Base-by-base conservation (phyloP, 176 grass and related monocot genomes). In the Thalia dealbata region DNA sequence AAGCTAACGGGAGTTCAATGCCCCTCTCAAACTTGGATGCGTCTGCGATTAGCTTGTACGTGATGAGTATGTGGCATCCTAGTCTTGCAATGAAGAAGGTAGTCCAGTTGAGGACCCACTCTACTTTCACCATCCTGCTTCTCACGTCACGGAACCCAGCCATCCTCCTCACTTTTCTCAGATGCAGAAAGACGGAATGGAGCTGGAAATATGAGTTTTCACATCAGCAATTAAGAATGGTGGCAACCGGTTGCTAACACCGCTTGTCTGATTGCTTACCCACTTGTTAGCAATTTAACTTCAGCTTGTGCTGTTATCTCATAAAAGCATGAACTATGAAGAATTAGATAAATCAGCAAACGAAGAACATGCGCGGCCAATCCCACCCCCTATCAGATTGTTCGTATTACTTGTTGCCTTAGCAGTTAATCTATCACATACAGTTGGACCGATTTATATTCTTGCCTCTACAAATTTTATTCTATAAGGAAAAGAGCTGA, bases 41-140 rank as follows among this genome's bases (percentile, higher is more conserved):
- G 81, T 99, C 90, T 15, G 80, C 41, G 26, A 99, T 83, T 44
- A 91, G 74, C 80, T 86, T 99, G 58, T 81, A 99, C 43, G 83
- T 88, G 48, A 99, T 93, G 55, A 99, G 78, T 54, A 93, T 78
- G 75, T 99, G 87, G 78, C 76, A 91, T 43, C 76, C 43, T 71
- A 93, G 69, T 79, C 90, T 82, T 82, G 90, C 74, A 48, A 81
- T 78, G 63, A 86, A 75, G 77, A 99, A 99, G 32, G 76, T 84
- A 25, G n/a, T 75, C 83, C 87, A 99, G 80, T 99, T 93, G 72
- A 99, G 79, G 35, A 83, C 24, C 95, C 95, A 99, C 82, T 99
- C 95, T 12, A 99, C 30, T 79, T 80, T 89, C 73, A 93, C 90
- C 55, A 85, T 46, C 77, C 69, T 83, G 32, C 79, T 86, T 41